These are phyloP conservation scores for Nematodospora valgi DNA, from an alignment of 805 yeast genomes.

Conservation along the genomic window DNA sequence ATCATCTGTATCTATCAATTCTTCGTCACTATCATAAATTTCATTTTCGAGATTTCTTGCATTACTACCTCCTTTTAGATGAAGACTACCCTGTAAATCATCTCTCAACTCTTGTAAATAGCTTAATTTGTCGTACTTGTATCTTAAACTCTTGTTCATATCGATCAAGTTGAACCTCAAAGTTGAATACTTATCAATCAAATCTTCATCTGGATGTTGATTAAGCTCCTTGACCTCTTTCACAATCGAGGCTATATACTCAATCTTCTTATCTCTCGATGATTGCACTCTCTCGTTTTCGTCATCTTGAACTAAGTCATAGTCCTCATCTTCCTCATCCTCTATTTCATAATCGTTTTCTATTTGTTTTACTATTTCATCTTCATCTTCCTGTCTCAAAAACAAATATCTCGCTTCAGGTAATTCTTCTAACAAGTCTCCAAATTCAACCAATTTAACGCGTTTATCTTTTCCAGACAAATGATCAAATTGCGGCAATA, in stretches of 20 bases:
- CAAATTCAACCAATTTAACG: constrained; percentile 17
- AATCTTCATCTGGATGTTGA: constrained; percentile 7
- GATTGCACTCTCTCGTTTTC: too few relatives aligned
- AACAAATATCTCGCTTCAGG: constrained; percentile 33
- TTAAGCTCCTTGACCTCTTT: constrained; percentile 8
- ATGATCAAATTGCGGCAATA: constrained; percentile 10
- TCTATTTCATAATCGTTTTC: constrained; percentile 9
- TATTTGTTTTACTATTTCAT: neutral
- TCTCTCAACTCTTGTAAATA: constrained; percentile 18
- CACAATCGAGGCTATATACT: constrained; percentile 5
- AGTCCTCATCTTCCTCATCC: constrained; percentile 10
- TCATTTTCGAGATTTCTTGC: neutral
- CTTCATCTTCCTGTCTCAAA: constrained; percentile 1
- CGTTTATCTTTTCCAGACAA: constrained; percentile 13
- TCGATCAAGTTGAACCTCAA: constrained; percentile 15
- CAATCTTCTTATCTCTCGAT: constrained; percentile 1
- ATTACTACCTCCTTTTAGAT: neutral
- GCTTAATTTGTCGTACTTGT: constrained; percentile 26
- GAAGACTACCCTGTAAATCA: constrained; percentile 7
- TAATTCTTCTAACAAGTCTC: constrained; percentile 23
- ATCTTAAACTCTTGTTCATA: constrained; percentile 18
- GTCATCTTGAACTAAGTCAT: neutral
- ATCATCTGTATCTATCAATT: neutral
- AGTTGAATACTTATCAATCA: constrained; percentile 18
- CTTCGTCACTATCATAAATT: constrained; percentile 11